A percentile compares a stretch with the other conserved stretches of the same genome.
These are phyloP conservation scores for Sporothrix phasma DNA, from an alignment of 2,329 filamentous ascomycete species.

Conservation along the genomic window DNA sequence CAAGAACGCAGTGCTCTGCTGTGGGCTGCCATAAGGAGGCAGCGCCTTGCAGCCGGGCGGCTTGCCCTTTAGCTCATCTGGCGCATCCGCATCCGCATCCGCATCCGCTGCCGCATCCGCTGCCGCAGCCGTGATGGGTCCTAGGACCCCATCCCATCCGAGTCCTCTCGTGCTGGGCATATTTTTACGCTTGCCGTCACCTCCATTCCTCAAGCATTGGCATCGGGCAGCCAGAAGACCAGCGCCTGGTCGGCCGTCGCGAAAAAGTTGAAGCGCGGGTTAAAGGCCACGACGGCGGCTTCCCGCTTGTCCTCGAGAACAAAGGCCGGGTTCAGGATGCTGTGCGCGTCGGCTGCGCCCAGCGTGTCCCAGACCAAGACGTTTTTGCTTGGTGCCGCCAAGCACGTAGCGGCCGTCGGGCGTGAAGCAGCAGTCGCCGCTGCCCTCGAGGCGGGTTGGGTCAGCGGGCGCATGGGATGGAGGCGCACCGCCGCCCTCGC, in stretches of 20 bases:
- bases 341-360: constrained; percentile 42
- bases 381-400: constrained; percentile 64
- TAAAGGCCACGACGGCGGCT: constrained; percentile 71
- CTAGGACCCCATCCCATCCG: too few species aligned
- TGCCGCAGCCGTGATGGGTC: too few species aligned
- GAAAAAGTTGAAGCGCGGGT: constrained; percentile 84
- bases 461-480: constrained; percentile 24
- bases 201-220: constrained; percentile 33
- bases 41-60: too few species aligned
- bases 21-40: too few species aligned
- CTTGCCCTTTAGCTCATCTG: too few species aligned
- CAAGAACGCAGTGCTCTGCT: too few species aligned
- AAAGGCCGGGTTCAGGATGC: constrained; percentile 52
- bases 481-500: constrained; percentile 33
- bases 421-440: constrained; percentile 77
- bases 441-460: constrained; percentile 40
- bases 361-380: constrained; percentile 81
- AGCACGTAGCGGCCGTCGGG: constrained; percentile 85
- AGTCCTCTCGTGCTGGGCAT: too few species aligned
- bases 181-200: too few species aligned
- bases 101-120: too few species aligned
- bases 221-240: constrained; percentile 68
- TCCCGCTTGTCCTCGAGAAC: constrained; percentile 57
- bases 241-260: constrained; percentile 81
- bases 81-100: too few species aligned